Percentiles rank a stretch among this genome's conserved stretches.
phyloP scores from a whole-genome alignment of 2,329 filamentous ascomycete genomes.

The Monosporascus sp. region DNA sequence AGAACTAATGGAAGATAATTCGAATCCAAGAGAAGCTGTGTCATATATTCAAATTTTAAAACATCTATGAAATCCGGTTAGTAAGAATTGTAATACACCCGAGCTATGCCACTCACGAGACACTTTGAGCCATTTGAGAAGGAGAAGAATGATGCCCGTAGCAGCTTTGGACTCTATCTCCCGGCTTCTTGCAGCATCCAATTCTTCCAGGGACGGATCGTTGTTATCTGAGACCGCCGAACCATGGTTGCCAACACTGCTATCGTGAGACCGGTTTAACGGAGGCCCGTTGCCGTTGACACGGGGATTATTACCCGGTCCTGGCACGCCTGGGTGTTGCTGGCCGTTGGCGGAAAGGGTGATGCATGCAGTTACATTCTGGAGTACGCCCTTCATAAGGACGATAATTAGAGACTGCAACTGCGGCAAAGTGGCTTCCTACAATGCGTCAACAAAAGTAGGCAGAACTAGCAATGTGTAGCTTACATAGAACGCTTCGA shows the following conservation, averaged over 20 bases:
- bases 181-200: slow-evolving; percentile 73
- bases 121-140: slow-evolving; percentile 94
- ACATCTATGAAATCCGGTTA: slow-evolving; percentile 55
- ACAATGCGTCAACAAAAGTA: slow-evolving; percentile 23
- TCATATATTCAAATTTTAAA: slow-evolving; percentile 92
- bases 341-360: slow-evolving; percentile 48
- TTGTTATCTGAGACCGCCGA: slow-evolving; percentile 31
- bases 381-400: slow-evolving; percentile 78
- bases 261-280: slow-evolving; percentile 25
- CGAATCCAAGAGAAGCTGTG: slow-evolving; percentile 86
- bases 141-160: slow-evolving; percentile 78
- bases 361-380: slow-evolving; percentile 82
- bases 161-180: slow-evolving; percentile 91
- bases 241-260: slow-evolving; percentile 25
- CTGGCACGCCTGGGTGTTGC: slow-evolving; percentile 37
- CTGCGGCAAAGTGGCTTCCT: slow-evolving; percentile 74
- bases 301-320: slow-evolving; percentile 31
- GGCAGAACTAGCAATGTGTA: neutral
- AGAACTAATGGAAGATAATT: slow-evolving; percentile 91
- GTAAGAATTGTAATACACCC: neutral
- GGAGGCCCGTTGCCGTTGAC: slow-evolving; percentile 32
- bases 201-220: slow-evolving; percentile 63
- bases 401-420: slow-evolving; percentile 92
- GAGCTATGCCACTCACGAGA: slow-evolving; percentile 62
- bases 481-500: slow-evolving; percentile 84